Percentiles rank a stretch among this genome's conserved stretches.
These are phyloP conservation scores for Phellopilus nigrolimitatus DNA, from an alignment of 1,284 basidiomycete genomes.

Conservation along the genomic window DNA sequence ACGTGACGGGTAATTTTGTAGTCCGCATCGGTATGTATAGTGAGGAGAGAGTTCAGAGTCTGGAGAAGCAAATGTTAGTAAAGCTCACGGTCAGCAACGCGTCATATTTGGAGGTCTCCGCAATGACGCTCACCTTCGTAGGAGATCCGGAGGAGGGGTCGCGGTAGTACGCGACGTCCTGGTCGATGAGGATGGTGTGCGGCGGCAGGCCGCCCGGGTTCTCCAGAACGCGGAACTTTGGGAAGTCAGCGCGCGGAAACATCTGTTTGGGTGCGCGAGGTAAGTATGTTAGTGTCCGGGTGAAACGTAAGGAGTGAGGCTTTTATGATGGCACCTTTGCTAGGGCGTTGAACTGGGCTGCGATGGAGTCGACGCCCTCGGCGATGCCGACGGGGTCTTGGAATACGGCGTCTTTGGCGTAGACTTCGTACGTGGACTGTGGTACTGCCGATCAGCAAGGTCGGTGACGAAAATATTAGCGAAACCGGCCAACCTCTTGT, in stretches of 20 bases:
- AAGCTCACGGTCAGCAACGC: background rate
- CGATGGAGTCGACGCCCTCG: conserved; percentile 38
- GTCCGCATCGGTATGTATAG: conserved; percentile 36
- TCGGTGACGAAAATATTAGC: background rate
- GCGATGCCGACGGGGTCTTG: conserved; percentile 49
- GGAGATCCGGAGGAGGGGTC: conserved; percentile 35
- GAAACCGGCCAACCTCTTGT: conserved; percentile 29
- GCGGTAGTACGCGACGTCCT: conserved; percentile 46
- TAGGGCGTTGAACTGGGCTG: conserved; percentile 44
- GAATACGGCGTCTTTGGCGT: conserved; percentile 40
- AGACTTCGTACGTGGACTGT: conserved; percentile 42
- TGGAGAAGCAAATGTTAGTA: conserved; percentile 18
- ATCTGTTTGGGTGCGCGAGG: conserved; percentile 28
- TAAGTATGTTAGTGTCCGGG: background rate
- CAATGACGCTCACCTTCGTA: conserved; percentile 33
- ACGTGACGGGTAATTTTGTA: conserved; percentile 38
- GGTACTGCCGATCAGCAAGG: background rate
- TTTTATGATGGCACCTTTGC: conserved; percentile 33
- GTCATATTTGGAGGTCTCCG: too few species aligned
- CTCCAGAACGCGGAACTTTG: conserved; percentile 39
- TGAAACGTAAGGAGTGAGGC: background rate
- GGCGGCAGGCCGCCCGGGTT: conserved; percentile 36
- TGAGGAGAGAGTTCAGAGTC: conserved; percentile 44
- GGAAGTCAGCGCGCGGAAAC: conserved; percentile 41
- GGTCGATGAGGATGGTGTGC: conserved; percentile 42